Evolutionary conservation across 768 basidiomycete species (phyloP).

Genomic region (Pulveroboletus sp.): DNA sequence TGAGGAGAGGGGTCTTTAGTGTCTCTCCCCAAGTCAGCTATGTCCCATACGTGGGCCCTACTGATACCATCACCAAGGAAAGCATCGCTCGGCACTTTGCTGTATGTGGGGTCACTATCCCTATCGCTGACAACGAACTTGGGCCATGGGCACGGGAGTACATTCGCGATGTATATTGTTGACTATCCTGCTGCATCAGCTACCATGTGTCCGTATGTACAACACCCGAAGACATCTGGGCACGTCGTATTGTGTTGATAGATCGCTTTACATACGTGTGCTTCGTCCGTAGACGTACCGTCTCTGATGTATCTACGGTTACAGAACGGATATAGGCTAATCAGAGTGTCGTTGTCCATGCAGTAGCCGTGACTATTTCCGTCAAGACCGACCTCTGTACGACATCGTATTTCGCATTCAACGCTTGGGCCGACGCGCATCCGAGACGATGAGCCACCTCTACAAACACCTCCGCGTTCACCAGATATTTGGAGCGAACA

Average conservation of each 20-base stretch:
- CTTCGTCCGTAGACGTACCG: conserved; percentile 1
- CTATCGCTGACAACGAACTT: conserved; percentile 33
- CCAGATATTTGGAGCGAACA: conserved; percentile 94
- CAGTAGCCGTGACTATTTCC: background rate
- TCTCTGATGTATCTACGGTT: conserved; percentile 9
- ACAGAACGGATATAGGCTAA: conserved; percentile 17
- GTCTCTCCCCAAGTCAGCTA: conserved; percentile 33
- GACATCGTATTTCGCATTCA: no score
- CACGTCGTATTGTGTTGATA: conserved; percentile 23
- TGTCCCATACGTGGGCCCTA: conserved; percentile 28
- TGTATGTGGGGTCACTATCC: conserved; percentile 35
- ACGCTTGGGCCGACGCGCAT: no score
- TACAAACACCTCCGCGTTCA: conserved; percentile 83
- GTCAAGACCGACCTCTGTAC: no score
- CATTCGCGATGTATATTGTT: conserved; percentile 26
- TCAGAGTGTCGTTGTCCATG: background rate
- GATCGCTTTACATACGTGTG: conserved; percentile 1
- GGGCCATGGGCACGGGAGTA: conserved; percentile 39
- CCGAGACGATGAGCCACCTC: conserved; percentile 65
- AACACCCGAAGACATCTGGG: conserved; percentile 21
- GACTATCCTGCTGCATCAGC: conserved; percentile 6
- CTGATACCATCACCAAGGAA: conserved; percentile 29
- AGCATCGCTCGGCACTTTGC: conserved; percentile 41
- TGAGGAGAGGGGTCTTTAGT: conserved; percentile 32
- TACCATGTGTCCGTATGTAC: conserved; percentile 15